Percentiles rank a stretch among this genome's conserved stretches.
Conservation (phyloP, 805 yeast species). For the Schwanniomyces vanrijiae region DNA sequence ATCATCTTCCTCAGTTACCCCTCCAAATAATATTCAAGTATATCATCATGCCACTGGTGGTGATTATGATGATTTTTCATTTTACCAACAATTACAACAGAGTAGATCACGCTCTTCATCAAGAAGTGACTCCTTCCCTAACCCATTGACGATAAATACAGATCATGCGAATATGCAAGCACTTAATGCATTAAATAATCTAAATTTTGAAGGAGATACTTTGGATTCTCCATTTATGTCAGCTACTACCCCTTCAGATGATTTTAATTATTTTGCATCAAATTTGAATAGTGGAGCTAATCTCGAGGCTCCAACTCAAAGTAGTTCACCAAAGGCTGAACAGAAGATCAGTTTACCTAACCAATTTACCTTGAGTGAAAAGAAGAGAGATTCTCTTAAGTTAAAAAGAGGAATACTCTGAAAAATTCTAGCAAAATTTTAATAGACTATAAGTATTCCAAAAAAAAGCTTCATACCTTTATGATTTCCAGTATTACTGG, state of each 20-base stretch:
- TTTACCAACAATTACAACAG: slow-evolving; percentile 15
- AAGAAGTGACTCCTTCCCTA: slow-evolving; percentile 26
- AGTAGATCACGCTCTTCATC: slow-evolving; percentile 22
- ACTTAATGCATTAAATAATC: slow-evolving; percentile 17
- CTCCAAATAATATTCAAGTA: slow-evolving; percentile 10
- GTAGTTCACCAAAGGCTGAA: slow-evolving; percentile 9
- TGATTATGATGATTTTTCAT: slow-evolving; percentile 35
- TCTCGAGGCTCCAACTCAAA: slow-evolving; percentile 3
- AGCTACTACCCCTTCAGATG: slow-evolving; percentile 37
- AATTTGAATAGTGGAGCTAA: slow-evolving; percentile 5
- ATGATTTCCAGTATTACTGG: neutral
- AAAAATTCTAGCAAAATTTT: neutral
- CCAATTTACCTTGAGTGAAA: slow-evolving; percentile 40
- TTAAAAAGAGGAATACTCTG: slow-evolving; percentile 45
- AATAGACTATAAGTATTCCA: neutral
- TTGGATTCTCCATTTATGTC: slow-evolving; percentile 45
- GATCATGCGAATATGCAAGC: slow-evolving; percentile 30
- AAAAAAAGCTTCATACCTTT: neutral
- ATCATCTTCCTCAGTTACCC: slow-evolving; percentile 12
- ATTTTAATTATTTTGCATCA: slow-evolving; percentile 29
- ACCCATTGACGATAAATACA: slow-evolving; percentile 39
- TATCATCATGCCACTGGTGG: slow-evolving; percentile 8
- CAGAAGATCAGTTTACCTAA: slow-evolving; percentile 25
- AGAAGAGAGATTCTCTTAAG: slow-evolving; percentile 45
- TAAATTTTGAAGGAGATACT: slow-evolving; percentile 10